These are phyloP conservation scores for Eragrostis nindensis DNA, from an alignment of 176 grass and related monocot species.

Conservation along the genomic window DNA sequence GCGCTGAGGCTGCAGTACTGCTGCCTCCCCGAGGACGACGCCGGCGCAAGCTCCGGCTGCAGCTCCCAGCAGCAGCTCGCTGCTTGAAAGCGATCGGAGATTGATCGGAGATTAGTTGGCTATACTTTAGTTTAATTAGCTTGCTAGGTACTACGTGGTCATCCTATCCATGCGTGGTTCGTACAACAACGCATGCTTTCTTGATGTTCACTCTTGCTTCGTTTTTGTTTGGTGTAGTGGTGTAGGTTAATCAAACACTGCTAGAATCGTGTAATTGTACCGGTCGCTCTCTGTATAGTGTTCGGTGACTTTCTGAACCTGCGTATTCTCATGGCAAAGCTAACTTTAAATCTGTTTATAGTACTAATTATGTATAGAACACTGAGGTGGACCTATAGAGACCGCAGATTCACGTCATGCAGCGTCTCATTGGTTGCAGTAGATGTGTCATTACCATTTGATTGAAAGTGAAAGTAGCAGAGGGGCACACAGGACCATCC, in stretches of 20 bases:
- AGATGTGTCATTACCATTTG: constrained; percentile 6
- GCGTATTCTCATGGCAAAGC: constrained; percentile 24
- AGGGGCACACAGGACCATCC: too few species aligned
- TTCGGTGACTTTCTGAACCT: constrained; percentile 22
- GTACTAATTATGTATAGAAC: too few species aligned
- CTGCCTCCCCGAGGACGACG: constrained; percentile 60
- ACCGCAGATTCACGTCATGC: not conserved
- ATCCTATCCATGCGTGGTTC: not conserved
- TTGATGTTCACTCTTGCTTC: constrained; percentile 24
- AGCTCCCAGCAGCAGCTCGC: constrained; percentile 55
- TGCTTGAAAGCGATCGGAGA: constrained; percentile 22
- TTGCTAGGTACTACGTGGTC: constrained; percentile 14
- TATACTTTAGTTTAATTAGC: not conserved
- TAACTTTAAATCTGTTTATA: not conserved
- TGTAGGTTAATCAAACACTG: constrained; percentile 19
- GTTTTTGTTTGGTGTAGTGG: constrained; percentile 25
- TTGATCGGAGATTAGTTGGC: not conserved
- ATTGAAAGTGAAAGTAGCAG: not conserved
- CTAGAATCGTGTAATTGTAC: not conserved
- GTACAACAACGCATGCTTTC: constrained; percentile 9
- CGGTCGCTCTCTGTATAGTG: constrained; percentile 28
- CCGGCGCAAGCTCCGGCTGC: constrained; percentile 13
- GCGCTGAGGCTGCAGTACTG: constrained; percentile 43
- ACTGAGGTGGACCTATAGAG: not conserved
- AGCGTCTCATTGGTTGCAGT: constrained; percentile 2